A percentile compares a stretch with the other conserved stretches of the same genome.
These are phyloP conservation scores for Prunus armeniaca DNA, from an alignment of 306 rosid genomes.

Conservation along the genomic window DNA sequence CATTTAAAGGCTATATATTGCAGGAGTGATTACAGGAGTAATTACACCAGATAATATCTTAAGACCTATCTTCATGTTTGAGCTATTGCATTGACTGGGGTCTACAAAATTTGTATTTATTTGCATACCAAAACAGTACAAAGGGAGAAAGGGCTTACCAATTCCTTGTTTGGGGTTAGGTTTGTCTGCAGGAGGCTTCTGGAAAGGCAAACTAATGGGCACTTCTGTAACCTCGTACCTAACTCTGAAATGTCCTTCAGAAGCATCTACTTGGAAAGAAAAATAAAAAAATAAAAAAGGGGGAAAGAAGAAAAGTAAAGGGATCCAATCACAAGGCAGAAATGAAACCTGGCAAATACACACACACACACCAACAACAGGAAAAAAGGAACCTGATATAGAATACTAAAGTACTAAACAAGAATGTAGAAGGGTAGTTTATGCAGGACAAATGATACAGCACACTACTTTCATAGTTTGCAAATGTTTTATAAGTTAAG, in stretches of 20 bases:
- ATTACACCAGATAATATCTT: background rate
- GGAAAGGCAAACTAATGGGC: conserved; percentile 80
- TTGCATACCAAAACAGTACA: background rate
- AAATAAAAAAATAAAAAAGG: background rate
- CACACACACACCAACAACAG: background rate
- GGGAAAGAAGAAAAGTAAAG: background rate
- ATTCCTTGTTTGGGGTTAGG: conserved; percentile 99
- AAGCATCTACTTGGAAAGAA: conserved; percentile 44
- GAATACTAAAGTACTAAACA: background rate
- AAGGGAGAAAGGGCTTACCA: conserved; percentile 48
- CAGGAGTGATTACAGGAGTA: background rate
- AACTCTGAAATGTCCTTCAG: conserved; percentile 77
- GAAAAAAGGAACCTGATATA: too few relatives aligned
- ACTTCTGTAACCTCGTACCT: conserved; percentile 82
- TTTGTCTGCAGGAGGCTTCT: conserved; percentile 91
- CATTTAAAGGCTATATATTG: background rate
- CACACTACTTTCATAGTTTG: background rate
- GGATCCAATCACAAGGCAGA: background rate
- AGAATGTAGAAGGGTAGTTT: background rate
- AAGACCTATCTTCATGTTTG: background rate
- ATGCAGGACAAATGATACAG: background rate
- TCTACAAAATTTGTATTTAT: background rate
- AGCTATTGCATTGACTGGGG: background rate
- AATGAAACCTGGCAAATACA: background rate
- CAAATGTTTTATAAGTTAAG: background rate